These are phyloP conservation scores for Candida corydali DNA, from an alignment of 805 yeast species.

Conservation along the genomic window DNA sequence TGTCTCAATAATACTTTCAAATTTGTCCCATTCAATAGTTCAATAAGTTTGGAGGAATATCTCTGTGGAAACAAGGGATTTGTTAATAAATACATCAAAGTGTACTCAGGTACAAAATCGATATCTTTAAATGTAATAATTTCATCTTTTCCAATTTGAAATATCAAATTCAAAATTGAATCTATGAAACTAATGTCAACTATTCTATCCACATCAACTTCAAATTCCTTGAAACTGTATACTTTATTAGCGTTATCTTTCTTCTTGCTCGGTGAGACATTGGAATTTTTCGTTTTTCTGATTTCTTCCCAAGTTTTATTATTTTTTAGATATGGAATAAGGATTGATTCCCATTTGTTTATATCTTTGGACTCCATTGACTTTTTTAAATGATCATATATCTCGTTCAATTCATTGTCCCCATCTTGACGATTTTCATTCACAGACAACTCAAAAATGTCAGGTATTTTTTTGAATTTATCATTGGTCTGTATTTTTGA, in stretches of 20 bases:
- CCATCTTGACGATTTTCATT: slow-evolving; percentile 4
- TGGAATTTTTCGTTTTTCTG: slow-evolving; percentile 13
- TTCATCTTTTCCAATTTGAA: slow-evolving; percentile 20
- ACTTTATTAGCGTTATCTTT: background rate
- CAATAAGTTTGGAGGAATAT: slow-evolving; percentile 52
- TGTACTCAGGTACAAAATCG: slow-evolving; percentile 47
- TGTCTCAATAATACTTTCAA: slow-evolving; percentile 71
- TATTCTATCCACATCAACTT: slow-evolving; percentile 61
- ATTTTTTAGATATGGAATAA: slow-evolving; percentile 28
- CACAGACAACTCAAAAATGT: slow-evolving; percentile 17
- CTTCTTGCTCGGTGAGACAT: background rate
- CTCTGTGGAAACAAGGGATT: slow-evolving; percentile 80
- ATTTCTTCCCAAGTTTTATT: slow-evolving; percentile 21
- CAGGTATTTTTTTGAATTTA: slow-evolving; percentile 12
- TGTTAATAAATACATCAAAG: slow-evolving; percentile 71
- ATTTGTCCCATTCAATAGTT: slow-evolving; percentile 36
- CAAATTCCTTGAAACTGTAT: slow-evolving; percentile 17
- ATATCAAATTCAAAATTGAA: slow-evolving; percentile 39
- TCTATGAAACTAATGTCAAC: slow-evolving; percentile 57
- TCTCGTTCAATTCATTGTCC: slow-evolving; percentile 15
- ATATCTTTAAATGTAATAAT: slow-evolving; percentile 19
- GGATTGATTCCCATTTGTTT: slow-evolving; percentile 23
- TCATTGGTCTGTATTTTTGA: background rate
- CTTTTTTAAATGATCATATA: slow-evolving; percentile 20
- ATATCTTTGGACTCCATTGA: slow-evolving; percentile 16